Evolutionary conservation across 2,329 filamentous ascomycete species (phyloP), one percentile per base, ranked within the genome.

Genomic region (Penicillium aurantiogriseum): DNA sequence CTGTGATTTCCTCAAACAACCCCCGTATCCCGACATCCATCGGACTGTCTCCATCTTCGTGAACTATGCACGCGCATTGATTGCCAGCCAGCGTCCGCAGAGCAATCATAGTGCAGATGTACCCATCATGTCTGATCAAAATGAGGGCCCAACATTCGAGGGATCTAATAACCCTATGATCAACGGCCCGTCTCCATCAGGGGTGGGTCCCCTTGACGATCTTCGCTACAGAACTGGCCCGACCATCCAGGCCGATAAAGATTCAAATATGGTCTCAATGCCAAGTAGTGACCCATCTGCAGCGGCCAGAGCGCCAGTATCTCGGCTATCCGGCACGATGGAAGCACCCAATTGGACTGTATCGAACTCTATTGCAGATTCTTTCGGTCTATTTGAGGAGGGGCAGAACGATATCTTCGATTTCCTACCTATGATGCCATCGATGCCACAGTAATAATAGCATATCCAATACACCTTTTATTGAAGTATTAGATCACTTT

Each of bases 21-120:
- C 71, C 17, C 71, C 71, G 0, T 74, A 74, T 47, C 71, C 71
- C n/a, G 71, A 74, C 31, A 73, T 74, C n/a, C 71, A 74, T 55
- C 68, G 71, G 29, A 73, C 71, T 5, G 71, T 74, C 27, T 73
- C 71, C 27, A 71, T 74, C 50, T 74, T 74, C 45, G 69, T 72
- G 40, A 73, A 71, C 54, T 74, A 74, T 38, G 71, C 68, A 35
- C 65, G 71, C 19, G 70, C 70, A 9, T 59, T 73, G 25, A 68
- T 73, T 45, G 67, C 70, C 19, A 70, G 67, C 23, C 67, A 69
- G 40, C 61, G 62, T 17, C 57, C 64, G 17, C 54, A 52, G 11
- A 61, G 58, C 56, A 51, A 54, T 17, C 57, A 62, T 38, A 59
- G 57, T 45, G 43, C 57, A 47, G 62, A 67, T 42, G 51, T 43